Base-by-base conservation (phyloP, 345 rosid species). In the Brassica cretica region DNA sequence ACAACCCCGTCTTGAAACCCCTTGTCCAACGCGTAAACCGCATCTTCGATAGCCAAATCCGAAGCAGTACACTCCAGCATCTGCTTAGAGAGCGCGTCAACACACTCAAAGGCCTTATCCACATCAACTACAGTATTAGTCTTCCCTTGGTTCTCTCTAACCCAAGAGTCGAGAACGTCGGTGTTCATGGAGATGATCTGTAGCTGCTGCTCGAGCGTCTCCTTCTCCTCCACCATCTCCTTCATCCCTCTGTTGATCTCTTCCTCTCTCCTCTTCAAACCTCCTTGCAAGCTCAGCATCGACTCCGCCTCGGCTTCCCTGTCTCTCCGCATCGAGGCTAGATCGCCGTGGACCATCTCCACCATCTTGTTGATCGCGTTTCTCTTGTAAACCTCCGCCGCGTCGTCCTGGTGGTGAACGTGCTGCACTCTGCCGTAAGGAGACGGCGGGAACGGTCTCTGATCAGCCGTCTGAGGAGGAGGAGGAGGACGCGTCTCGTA, bases 21-120 rank as follows among this genome's bases (percentile, higher is more conserved):
- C 83, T 91, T 93, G 70, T 95, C 99, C 82, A 95, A 70, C 0
- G 97, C 80, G 77, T 91, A 95, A 39, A 95, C 76, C 6, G 82
- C 88, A 72, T 95, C 99, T 78, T 95, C 99, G 5, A 95, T 87
- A 0, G 97, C 97, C 75, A 95, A 87, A 85, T 95, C 98, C 0
- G 80, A 76, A 1, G 94, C 83, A 5, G 94, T 88, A 75, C 89
- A 90, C 15, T 90, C 99, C 60, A 95, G 51, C 93, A 95, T 87
- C 78, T 91, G 98, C 84, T 90, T 89, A 1, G 98, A 95, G 33
- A 91, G 84, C 7, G 73, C 14, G 18, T 95, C 96, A 1, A 60
- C 44, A 41, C 94, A 93, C 39, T 89, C 89, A 27, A 95, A 93
- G 0, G 85, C 90, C 9, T 77, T 83, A 35, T 91, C 92, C n/a